Evolutionary conservation across 2,329 filamentous ascomycete genomes (phyloP), one percentile per base, ranked within the genome.

Genomic region (Alternaria triticimaculans): DNA sequence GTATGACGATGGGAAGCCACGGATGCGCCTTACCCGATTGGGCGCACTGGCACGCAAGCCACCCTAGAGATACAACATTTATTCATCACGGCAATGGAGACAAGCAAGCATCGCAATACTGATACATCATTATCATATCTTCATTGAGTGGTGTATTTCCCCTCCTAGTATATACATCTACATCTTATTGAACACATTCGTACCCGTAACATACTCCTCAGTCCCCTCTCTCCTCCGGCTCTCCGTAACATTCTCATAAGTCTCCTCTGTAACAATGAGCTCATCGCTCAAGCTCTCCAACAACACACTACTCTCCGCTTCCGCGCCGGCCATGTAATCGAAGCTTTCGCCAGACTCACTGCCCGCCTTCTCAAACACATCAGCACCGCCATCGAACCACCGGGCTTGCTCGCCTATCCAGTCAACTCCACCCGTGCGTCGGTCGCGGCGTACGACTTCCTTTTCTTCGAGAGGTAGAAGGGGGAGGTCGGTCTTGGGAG

Each of bases 301-400:
- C 8, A 80, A 18, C 4, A 79, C 64, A 20, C 73, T 77, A 12
- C 70, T 68, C 65, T 84, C 82, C 0, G 80, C 81, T 68, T 84
- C 83, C 0, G 82, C 79, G 5, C 80, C 80, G 20, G 80, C 80
- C 79, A 85, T 79, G 65, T 83, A 69, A 64, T 84, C 82, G 51
- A 84, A 85, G 64, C 81, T 83, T 48, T 74, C 72, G n/a, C 69
- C 75, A 46, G 70, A 73, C 30, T 76, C 74, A 10, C 71, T 74
- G 12, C 71, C 72, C 3, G 68, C 64, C 62, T 73, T 76, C 54
- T 76, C 72, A 30, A 74, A 76, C 0, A 76, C 75, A 33, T 77
- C 75, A 14, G 72, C 55, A 5, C 76, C 76, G 11, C 74, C 75
- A 49, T 80, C 78, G 67, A 72, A 78, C 75, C 75, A 78, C 30